phyloP scores from a whole-genome alignment of 1,284 basidiomycete species.

The Polyporus tsugae region DNA sequence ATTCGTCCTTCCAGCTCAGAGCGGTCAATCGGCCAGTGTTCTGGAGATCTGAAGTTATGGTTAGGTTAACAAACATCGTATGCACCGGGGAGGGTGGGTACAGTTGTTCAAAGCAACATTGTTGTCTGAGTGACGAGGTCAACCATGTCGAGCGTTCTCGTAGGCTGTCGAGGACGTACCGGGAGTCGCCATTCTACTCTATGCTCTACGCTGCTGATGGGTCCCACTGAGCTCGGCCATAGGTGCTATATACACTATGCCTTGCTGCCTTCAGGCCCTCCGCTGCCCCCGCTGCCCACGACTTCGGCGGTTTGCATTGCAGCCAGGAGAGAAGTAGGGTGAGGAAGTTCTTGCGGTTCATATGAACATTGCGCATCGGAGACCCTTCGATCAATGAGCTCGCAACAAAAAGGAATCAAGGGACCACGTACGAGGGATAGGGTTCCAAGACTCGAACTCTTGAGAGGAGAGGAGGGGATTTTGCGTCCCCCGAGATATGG shows the following conservation, averaged over 20 bases:
- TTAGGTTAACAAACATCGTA: neutral
- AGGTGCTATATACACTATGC: slow-evolving; percentile 30
- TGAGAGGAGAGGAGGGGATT: slow-evolving; percentile 15
- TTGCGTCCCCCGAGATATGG: slow-evolving; percentile 22
- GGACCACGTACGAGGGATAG: slow-evolving; percentile 24
- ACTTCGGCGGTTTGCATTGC: slow-evolving; percentile 19
- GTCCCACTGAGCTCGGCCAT: slow-evolving; percentile 5
- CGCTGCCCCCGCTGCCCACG: slow-evolving; percentile 16
- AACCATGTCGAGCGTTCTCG: neutral
- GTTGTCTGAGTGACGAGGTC: slow-evolving; percentile 24
- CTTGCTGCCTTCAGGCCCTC: slow-evolving; percentile 27
- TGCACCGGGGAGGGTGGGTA: slow-evolving; percentile 14
- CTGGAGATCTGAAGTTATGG: slow-evolving; percentile 58
- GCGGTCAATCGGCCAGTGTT: slow-evolving; percentile 46
- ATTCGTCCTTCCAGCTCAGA: slow-evolving; percentile 63
- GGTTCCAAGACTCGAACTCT: slow-evolving; percentile 17
- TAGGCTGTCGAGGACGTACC: slow-evolving; percentile 17
- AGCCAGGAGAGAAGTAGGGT: slow-evolving; percentile 27
- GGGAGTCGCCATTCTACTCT: slow-evolving; percentile 27
- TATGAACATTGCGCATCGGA: slow-evolving; percentile 32
- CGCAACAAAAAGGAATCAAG: slow-evolving; percentile 24
- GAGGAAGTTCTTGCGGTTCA: slow-evolving; percentile 24
- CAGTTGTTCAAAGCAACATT: slow-evolving; percentile 42
- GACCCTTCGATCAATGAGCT: slow-evolving; percentile 31
- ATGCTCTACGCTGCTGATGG: slow-evolving; percentile 17